Evolutionary conservation across 129 eudicot species (phyloP).

Genomic region (Sambucus nigra): DNA sequence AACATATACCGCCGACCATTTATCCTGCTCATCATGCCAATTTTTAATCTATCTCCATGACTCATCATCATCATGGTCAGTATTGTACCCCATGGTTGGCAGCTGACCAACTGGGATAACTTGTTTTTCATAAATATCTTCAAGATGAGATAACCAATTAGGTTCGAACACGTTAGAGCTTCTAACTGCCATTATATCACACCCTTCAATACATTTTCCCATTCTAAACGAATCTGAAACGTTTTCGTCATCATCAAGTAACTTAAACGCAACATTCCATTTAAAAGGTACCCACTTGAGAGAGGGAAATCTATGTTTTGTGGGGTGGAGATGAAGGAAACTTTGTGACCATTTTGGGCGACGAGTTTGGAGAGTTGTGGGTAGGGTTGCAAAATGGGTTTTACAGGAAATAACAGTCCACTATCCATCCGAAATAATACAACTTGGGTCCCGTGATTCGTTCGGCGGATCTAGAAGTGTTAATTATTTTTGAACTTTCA

Average conservation of each 20-base stretch:
- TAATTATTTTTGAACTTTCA: too few species aligned
- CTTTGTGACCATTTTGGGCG: too few species aligned
- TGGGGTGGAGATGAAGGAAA: too few species aligned
- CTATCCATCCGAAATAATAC: too few species aligned
- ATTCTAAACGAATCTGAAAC: not conserved
- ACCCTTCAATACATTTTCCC: not conserved
- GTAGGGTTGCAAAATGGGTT: too few species aligned
- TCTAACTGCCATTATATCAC: not conserved
- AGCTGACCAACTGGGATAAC: not conserved
- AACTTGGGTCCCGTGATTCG: too few species aligned
- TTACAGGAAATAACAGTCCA: too few species aligned
- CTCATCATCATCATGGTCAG: not conserved
- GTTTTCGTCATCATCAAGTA: not conserved
- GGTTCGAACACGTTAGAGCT: not conserved
- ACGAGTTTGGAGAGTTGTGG: too few species aligned
- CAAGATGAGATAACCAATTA: not conserved
- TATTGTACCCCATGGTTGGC: not conserved
- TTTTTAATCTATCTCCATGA: not conserved
- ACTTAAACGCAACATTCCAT: not conserved
- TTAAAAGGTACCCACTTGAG: slow-evolving; percentile 1
- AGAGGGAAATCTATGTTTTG: too few species aligned
- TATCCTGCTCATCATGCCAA: not conserved
- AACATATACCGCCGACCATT: not conserved
- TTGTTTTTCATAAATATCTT: not conserved
- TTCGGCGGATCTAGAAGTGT: too few species aligned